These are phyloP conservation scores for Neoarthrinium moseri DNA, from an alignment of 2,329 filamentous ascomycete genomes.

Conservation along the genomic window DNA sequence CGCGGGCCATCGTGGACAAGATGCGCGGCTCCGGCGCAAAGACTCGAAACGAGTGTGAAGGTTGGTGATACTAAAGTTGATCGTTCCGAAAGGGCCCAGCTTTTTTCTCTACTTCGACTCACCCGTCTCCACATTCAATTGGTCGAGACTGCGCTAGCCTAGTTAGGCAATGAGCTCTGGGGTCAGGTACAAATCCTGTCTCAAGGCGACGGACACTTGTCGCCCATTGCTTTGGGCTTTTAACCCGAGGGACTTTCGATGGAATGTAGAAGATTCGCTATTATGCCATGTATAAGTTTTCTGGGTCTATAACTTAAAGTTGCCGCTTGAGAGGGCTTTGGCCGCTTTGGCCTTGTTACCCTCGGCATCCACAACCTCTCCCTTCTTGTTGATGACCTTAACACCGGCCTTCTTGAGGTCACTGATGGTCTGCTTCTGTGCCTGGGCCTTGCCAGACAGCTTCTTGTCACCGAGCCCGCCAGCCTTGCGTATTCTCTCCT, in stretches of 20 bases:
- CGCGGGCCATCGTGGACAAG: slow-evolving; percentile 37
- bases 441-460: slow-evolving; percentile 58
- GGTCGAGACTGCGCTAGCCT: no score
- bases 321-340: slow-evolving; percentile 52
- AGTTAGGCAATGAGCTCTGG: no score
- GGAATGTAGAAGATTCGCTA: no score
- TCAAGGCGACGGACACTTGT: no score
- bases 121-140: no score
- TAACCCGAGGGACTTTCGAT: no score
- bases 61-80: slow-evolving; percentile 2
- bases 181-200: no score
- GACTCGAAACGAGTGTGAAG: no score
- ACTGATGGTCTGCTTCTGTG: slow-evolving; percentile 46
- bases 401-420: slow-evolving; percentile 69
- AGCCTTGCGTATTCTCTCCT: slow-evolving; percentile 78
- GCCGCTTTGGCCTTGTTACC: slow-evolving; percentile 68
- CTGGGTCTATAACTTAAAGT: slow-evolving; percentile 56
- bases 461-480: slow-evolving; percentile 49
- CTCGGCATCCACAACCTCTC: slow-evolving; percentile 79
- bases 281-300: no score
- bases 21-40: slow-evolving; percentile 6
- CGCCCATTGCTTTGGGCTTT: no score
- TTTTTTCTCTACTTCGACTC: no score
- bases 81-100: background rate
- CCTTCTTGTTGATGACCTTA: slow-evolving; percentile 88